These are phyloP conservation scores for Metschnikowia kofuensis DNA, from an alignment of 805 yeast genomes.

Conservation along the genomic window DNA sequence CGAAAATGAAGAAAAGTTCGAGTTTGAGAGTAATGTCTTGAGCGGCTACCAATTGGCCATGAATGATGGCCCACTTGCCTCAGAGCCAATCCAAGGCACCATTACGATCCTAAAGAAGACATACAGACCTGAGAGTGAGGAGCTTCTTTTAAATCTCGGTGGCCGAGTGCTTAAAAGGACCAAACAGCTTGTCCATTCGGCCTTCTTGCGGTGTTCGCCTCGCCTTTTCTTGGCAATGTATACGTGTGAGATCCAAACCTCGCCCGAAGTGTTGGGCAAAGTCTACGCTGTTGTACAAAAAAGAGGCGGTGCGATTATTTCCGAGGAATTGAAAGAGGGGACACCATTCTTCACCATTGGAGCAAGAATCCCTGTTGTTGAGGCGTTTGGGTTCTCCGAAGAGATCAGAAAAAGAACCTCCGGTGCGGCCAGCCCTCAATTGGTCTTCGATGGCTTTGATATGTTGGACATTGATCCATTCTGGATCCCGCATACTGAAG, in stretches of 20 bases:
- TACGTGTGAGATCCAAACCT: slow-evolving; percentile 90
- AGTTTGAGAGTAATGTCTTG: slow-evolving; percentile 58
- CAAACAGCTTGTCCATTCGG: slow-evolving; percentile 68
- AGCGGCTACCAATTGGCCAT: slow-evolving; percentile 85
- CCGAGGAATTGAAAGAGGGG: slow-evolving; percentile 97
- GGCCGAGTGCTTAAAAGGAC: slow-evolving; percentile 76
- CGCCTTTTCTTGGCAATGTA: slow-evolving; percentile 90
- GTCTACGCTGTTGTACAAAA: slow-evolving; percentile 92
- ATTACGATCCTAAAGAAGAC: slow-evolving; percentile 44
- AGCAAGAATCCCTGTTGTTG: slow-evolving; percentile 87
- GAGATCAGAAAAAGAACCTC: slow-evolving; percentile 90
- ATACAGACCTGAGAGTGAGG: slow-evolving; percentile 24
- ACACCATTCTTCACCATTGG: slow-evolving; percentile 90
- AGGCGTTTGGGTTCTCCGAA: slow-evolving; percentile 95
- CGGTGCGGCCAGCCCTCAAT: slow-evolving; percentile 96
- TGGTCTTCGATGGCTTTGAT: slow-evolving; percentile 86
- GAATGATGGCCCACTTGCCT: slow-evolving; percentile 81
- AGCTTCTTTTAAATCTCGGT: slow-evolving; percentile 44
- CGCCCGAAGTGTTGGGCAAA: slow-evolving; percentile 91
- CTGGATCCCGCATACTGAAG: slow-evolving; percentile 99
- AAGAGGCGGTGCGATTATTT: slow-evolving; percentile 77
- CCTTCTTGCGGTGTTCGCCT: slow-evolving; percentile 80
- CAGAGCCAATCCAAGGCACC: slow-evolving; percentile 85
- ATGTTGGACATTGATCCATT: slow-evolving; percentile 89
- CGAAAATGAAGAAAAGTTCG: slow-evolving; percentile 23